Evolutionary conservation across 2,329 filamentous ascomycete species (phyloP), one percentile per base, ranked within the genome.

Genomic region (Penicillium sp.): DNA sequence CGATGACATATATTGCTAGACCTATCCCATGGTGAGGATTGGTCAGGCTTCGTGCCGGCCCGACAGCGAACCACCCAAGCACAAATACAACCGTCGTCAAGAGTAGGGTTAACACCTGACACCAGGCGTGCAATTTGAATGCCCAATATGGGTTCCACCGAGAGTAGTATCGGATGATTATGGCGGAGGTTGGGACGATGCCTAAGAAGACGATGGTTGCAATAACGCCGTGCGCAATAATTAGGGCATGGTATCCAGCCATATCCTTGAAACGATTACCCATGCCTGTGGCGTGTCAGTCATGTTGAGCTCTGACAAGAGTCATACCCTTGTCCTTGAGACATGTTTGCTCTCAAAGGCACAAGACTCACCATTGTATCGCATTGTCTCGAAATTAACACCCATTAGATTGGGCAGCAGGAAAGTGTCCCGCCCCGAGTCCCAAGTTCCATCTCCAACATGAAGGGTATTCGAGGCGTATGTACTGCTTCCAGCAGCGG

Each of bases 11-110:
- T 49, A 88, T 78, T 9, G 84, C 83, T 39, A 87, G 72, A 5
- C 85, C 85, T 62, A 87, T 87, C 52, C 83, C 84, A 73, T 88
- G 85, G 69, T 88, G 85, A 7, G 85, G 85, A 66, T 88, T 88
- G 32, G 83, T 83, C 59, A 87, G 71, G 51, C 82, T 85, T 61
- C 85, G 74, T 56, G 77, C 71, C 1, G 82, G 81, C 0, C 85
- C 85, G 8, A 88, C 85, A 24, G 85, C 84, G 66, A 86, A 83
- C 73, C 81, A 87, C 13, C 84, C 85, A 13, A 87, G 72, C 8
- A 83, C 75, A 59, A 88, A 81, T 1, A 86, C 76, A 3, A 85
- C 84, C 0, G 85, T 88, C n/a, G 79, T 77, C 47, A 87, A 67
- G 16, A 85, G 74, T 4, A 88, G 73, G 0, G 83, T 82, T 60